Percentiles rank a stretch among this genome's conserved stretches.
Evolutionary conservation across 495 filamentous ascomycete species (phyloP).

Genomic region (Penicillium arizonense): DNA sequence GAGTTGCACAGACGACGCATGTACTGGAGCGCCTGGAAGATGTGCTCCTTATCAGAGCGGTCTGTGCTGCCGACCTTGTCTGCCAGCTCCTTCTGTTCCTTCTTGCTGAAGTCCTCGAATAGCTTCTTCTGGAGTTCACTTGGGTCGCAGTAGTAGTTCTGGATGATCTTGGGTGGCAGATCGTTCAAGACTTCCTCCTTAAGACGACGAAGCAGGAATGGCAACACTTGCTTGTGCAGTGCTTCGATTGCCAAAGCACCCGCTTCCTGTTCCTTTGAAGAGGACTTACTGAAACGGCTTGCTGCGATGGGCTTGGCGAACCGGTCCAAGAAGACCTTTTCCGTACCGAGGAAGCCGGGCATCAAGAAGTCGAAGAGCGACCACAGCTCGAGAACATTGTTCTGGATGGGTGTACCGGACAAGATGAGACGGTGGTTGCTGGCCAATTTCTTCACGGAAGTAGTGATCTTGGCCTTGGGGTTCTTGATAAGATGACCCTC

Average conservation of each 20-base stretch:
- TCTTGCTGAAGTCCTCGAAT: conserved; percentile 94
- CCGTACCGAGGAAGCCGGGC: conserved; percentile 97
- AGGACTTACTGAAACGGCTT: conserved; percentile 91
- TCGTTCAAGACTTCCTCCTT: conserved; percentile 98
- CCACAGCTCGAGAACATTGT: conserved; percentile 98
- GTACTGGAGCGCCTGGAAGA: conserved; percentile 98
- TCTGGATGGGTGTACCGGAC: conserved; percentile 96
- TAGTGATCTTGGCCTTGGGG: conserved; percentile 86
- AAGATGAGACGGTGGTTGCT: conserved; percentile 96
- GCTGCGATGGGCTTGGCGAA: conserved; percentile 98
- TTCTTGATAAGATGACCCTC: conserved; percentile 99
- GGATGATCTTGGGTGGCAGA: conserved; percentile 94
- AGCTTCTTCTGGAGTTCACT: conserved; percentile 92
- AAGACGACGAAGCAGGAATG: conserved; percentile 91
- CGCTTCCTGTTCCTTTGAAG: conserved; percentile 97
- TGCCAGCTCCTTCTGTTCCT: conserved; percentile 78
- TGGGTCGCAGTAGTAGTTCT: conserved; percentile 99
- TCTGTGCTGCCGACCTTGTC: conserved; percentile 75
- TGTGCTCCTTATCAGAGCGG: conserved; percentile 93
- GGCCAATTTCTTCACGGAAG: conserved; percentile 81
- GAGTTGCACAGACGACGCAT: conserved; percentile 99
- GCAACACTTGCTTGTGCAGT: conserved; percentile 94
- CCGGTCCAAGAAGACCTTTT: conserved; percentile 95
- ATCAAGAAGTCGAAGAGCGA: conserved; percentile 98
- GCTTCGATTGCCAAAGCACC: conserved; percentile 96